phyloP scores from a whole-genome alignment of 2,329 filamentous ascomycete genomes.

The Metarhizium anisopliae region DNA sequence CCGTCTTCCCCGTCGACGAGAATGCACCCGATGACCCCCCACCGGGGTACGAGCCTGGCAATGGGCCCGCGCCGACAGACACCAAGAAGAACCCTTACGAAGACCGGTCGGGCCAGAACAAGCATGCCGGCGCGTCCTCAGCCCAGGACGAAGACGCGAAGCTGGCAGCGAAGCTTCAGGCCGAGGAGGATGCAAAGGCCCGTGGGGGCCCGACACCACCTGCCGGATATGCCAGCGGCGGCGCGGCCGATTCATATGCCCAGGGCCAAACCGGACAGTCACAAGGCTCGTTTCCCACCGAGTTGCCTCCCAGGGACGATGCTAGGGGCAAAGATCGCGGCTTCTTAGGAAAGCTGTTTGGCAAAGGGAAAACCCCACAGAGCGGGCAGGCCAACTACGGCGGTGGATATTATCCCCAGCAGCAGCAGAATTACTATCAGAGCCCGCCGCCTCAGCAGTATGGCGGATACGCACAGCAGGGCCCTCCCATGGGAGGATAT shows the following conservation, averaged over 20 bases:
- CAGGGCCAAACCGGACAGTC: conserved; percentile 15
- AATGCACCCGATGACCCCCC: conserved; percentile 50
- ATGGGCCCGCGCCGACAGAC: conserved; percentile 32
- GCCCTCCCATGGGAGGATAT: conserved; percentile 1
- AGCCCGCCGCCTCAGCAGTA: conserved; percentile 9
- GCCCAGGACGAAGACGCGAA: conserved; percentile 58
- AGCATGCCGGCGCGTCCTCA: conserved; percentile 22
- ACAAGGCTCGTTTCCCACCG: conserved; percentile 19
- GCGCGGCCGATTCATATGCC: conserved; percentile 17
- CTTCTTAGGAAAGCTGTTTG: conserved; percentile 43
- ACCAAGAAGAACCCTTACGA: conserved; percentile 67
- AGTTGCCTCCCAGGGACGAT: conserved; percentile 33
- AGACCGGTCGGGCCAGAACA: conserved; percentile 16
- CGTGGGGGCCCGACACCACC: conserved; percentile 22
- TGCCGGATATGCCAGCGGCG: conserved; percentile 20
- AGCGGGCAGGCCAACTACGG: conserved; percentile 22
- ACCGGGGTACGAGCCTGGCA: conserved; percentile 51
- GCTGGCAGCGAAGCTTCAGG: conserved; percentile 69
- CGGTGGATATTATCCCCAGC: conserved; percentile 7
- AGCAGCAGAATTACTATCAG: conserved; percentile 18
- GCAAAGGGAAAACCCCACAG: conserved; percentile 29
- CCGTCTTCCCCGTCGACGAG: conserved; percentile 45
- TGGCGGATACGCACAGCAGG: conserved; percentile 8
- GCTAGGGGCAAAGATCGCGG: conserved; percentile 31
- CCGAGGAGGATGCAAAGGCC: conserved; percentile 66